Base-by-base conservation (phyloP, 176 grass and related monocot species). In the maize (Zea mays) region DNA sequence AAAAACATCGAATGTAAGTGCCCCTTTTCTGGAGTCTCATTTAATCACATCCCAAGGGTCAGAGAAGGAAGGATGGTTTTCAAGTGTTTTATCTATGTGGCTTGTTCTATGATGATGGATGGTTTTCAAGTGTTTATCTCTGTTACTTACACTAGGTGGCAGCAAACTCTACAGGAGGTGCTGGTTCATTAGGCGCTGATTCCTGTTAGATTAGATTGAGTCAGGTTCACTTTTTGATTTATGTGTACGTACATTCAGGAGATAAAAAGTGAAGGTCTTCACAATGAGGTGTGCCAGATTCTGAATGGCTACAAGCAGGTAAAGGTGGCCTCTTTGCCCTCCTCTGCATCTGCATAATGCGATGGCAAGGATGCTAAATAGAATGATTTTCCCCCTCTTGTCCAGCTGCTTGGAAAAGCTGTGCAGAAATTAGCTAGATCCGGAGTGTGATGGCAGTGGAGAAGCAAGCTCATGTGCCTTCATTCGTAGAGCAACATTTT, bases 291-390 rank as follows among this genome's bases (percentile, higher is more conserved):
- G 45, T 81, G 85, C 87, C 92, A 90, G 77, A 93, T 98, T 85
- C 71, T 98, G 80, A 88, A 88, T 72, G 96, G 89, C 45, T 98
- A 98, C 69, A 98, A 98, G 81, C 91, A 98, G 96, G 96, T 98
- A 94, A 21, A 40, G 9, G 11, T 44, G 5, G 41, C 59, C 7
- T 60, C 69, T 4, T 65, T n/a, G n/a, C 16, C 14, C 1, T 8
- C 61, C 58, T n/a, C n/a, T n/a, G 3, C 5, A 1, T 11, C 56
- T 71, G 8, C 3, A n/a, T n/a, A n/a, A n/a, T n/a, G n/a, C n/a
- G n/a, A n/a, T n/a, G n/a, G n/a, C n/a, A n/a, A n/a, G n/a, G n/a
- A n/a, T n/a, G n/a, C n/a, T n/a, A n/a, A n/a, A n/a, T n/a, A n/a
- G n/a, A n/a, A n/a, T n/a, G n/a, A n/a, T n/a, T n/a, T n/a, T n/a